Percentiles rank a stretch among this genome's conserved stretches.
Conservation (phyloP, 805 yeast genomes). For the Ogataea parapolymorpha region DNA sequence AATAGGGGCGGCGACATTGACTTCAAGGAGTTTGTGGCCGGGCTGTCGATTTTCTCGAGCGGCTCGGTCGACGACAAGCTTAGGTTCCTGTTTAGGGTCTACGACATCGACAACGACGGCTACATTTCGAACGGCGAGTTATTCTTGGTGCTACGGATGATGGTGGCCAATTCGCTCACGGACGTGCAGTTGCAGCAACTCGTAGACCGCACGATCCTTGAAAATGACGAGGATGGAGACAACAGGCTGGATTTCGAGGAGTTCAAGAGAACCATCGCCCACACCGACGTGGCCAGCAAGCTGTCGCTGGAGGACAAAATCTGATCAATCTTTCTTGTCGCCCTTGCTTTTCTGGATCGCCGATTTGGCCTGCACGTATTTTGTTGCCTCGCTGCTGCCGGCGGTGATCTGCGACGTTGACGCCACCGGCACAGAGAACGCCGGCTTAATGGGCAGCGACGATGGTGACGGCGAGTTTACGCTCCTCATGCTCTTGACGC, state of each 20-base stretch:
- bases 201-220: conserved; percentile 95
- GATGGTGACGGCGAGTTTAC: conserved; percentile 6
- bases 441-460: conserved; percentile 22
- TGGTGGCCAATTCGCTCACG: conserved; percentile 91
- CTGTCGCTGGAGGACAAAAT: conserved; percentile 30
- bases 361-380: conserved; percentile 18
- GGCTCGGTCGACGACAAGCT: conserved; percentile 79
- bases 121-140: conserved; percentile 93
- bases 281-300: conserved; percentile 34
- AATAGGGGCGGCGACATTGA: conserved; percentile 93
- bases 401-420: conserved; percentile 15
- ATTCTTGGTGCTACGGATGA: conserved; percentile 86
- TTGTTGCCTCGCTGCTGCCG: conserved; percentile 11
- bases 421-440: conserved; percentile 17
- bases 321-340: conserved; percentile 27
- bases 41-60: conserved; percentile 74
- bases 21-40: conserved; percentile 83
- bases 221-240: conserved; percentile 85
- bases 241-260: conserved; percentile 84
- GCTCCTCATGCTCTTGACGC: conserved; percentile 1
- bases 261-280: conserved; percentile 65
- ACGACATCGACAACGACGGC: conserved; percentile 95
- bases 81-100: conserved; percentile 85
- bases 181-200: conserved; percentile 90
- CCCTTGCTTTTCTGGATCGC: conserved; percentile 27